Evolutionary conservation across 495 filamentous ascomycete genomes (phyloP).

Genomic region (Penicillium simplicissimum): DNA sequence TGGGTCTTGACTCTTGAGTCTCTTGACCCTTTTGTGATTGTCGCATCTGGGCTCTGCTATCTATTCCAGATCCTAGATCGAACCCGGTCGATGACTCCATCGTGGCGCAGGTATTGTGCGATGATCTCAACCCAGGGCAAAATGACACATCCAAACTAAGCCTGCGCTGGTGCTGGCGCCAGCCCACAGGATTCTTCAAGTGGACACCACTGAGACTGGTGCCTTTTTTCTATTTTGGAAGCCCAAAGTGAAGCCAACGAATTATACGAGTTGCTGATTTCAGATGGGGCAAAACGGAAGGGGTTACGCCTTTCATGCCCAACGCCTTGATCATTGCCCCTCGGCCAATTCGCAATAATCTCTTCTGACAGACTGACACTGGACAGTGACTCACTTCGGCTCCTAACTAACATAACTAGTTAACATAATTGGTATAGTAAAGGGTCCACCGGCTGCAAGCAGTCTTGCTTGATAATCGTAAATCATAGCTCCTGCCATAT

Average conservation of each 20-base stretch:
- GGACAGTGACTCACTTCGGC: not conserved
- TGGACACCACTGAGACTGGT: constrained; percentile 6
- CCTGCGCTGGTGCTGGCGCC: not conserved
- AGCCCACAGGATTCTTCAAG: constrained; percentile 9
- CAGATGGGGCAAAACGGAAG: not conserved
- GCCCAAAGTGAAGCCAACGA: constrained; percentile 17
- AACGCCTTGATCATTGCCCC: constrained; percentile 24
- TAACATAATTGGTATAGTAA: no score
- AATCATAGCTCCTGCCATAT: not conserved
- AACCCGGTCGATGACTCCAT: no score
- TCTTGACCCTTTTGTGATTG: no score
- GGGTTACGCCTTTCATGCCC: constrained; percentile 28
- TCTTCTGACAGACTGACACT: no score
- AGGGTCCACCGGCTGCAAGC: not conserved
- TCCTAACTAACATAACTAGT: no score
- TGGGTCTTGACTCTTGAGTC: not conserved
- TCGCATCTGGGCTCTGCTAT: not conserved
- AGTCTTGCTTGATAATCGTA: not conserved
- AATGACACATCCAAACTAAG: constrained; percentile 15
- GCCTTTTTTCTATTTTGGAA: constrained; percentile 2
- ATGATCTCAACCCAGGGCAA: constrained; percentile 10
- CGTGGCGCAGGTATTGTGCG: not conserved
- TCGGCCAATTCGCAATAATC: constrained; percentile 22
- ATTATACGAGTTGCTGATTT: constrained; percentile 3
- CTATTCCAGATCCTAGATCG: constrained; percentile 5